Percentiles rank a stretch among this genome's conserved stretches.
These are phyloP conservation scores for Prunella vulgaris DNA, from an alignment of 257 asterid genomes.

Conservation along the genomic window DNA sequence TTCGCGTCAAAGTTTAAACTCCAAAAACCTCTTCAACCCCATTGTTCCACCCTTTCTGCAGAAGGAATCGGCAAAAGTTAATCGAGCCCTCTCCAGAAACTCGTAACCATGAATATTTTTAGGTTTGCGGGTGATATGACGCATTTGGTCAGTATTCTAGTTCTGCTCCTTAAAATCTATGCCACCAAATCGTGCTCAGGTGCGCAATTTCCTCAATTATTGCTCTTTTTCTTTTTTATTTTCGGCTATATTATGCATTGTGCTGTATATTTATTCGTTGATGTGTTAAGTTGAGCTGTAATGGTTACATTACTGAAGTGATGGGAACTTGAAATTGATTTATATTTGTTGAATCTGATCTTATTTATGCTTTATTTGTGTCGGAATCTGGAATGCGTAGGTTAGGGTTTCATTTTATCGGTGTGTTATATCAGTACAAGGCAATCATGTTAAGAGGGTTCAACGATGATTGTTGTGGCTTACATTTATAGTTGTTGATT, in stretches of 20 bases:
- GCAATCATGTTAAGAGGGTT: background rate
- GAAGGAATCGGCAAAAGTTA: background rate
- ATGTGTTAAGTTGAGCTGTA: slow-evolving; percentile 12
- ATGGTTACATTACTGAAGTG: slow-evolving; percentile 8
- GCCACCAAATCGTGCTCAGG: slow-evolving; percentile 98
- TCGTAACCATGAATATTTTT: slow-evolving; percentile 63
- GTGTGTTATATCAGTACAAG: background rate
- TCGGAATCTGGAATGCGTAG: slow-evolving; percentile 13
- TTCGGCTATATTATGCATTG: background rate
- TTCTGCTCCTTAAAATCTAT: slow-evolving; percentile 87
- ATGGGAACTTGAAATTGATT: background rate
- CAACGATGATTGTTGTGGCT: background rate
- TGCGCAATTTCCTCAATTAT: slow-evolving; percentile 18
- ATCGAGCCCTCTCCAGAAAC: background rate
- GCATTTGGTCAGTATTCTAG: slow-evolving; percentile 78
- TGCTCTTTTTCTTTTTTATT: background rate
- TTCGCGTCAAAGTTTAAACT: slow-evolving; percentile 23
- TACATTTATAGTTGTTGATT: background rate
- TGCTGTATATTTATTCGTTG: background rate
- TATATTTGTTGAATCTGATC: slow-evolving; percentile 11
- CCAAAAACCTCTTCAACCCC: slow-evolving; percentile 11
- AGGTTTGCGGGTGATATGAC: slow-evolving; percentile 96
- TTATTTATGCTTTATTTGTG: background rate
- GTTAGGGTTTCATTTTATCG: slow-evolving; percentile 23
- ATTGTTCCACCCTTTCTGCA: background rate